These are phyloP conservation scores for Aspergillus haitiensis DNA, from an alignment of 495 filamentous ascomycete genomes.

Conservation along the genomic window DNA sequence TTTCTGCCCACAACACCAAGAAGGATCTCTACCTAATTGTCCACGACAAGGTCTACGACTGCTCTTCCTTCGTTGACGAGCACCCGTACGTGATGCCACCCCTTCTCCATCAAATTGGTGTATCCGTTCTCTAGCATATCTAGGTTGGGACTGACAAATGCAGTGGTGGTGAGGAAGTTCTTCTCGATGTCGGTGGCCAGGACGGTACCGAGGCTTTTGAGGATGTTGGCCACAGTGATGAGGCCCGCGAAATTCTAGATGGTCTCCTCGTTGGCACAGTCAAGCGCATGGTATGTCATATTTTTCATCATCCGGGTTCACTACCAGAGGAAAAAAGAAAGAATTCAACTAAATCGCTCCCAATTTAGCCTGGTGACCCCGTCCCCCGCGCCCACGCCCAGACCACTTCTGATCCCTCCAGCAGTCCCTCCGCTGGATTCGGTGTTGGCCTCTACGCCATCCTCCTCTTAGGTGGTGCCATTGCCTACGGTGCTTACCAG, in stretches of 20 bases:
- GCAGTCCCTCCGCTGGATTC: slow-evolving; percentile 51
- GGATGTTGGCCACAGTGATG: slow-evolving; percentile 98
- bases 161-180: slow-evolving; percentile 97
- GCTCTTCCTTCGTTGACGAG: slow-evolving; percentile 89
- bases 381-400: slow-evolving; percentile 62
- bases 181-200: slow-evolving; percentile 93
- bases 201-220: slow-evolving; percentile 98
- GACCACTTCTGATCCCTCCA: slow-evolving; percentile 48
- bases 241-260: slow-evolving; percentile 91
- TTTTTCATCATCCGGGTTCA: slow-evolving; percentile 9
- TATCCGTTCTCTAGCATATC: background rate
- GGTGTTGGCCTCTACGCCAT: slow-evolving; percentile 83
- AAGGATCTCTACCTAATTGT: slow-evolving; percentile 92
- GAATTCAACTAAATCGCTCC: background rate
- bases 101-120: background rate
- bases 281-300: slow-evolving; percentile 74
- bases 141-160: background rate
- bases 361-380: slow-evolving; percentile 77
- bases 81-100: slow-evolving; percentile 79
- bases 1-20: slow-evolving; percentile 87
- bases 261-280: slow-evolving; percentile 75
- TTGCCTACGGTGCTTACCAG: slow-evolving; percentile 84
- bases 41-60: slow-evolving; percentile 95
- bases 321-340: slow-evolving; percentile 15
- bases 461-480: slow-evolving; percentile 70